Conservation (phyloP, 2,329 filamentous ascomycete species). For the Stagonosporopsis chrysanthemi region DNA sequence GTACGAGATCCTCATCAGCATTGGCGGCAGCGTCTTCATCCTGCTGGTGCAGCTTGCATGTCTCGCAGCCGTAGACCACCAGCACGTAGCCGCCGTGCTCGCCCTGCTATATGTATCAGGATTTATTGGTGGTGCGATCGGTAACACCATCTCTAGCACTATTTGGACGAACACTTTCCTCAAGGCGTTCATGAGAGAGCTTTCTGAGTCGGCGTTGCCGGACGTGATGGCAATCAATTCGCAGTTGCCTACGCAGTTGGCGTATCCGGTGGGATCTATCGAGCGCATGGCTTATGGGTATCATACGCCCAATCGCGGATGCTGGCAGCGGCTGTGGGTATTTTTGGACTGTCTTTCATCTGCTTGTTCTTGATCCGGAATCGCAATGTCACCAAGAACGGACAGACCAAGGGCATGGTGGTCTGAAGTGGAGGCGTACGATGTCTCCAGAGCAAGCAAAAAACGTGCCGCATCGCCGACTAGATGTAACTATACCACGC, state of each 20-base stretch:
- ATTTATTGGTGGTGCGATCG: constrained; percentile 66
- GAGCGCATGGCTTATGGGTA: constrained; percentile 52
- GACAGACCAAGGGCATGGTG: constrained; percentile 12
- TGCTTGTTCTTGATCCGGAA: constrained; percentile 34
- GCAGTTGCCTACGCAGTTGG: constrained; percentile 61
- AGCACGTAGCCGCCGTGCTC: constrained; percentile 67
- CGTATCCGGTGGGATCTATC: constrained; percentile 58
- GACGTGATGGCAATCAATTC: constrained; percentile 56
- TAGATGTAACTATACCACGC: too few species aligned
- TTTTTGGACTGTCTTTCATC: constrained; percentile 33
- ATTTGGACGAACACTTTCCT: constrained; percentile 65
- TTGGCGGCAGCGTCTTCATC: constrained; percentile 63
- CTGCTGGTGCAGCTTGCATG: constrained; percentile 58
- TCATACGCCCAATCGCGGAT: constrained; percentile 19
- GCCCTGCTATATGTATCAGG: constrained; percentile 66
- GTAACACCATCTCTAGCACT: constrained; percentile 65
- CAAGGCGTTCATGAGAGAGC: constrained; percentile 47
- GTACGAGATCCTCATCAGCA: constrained; percentile 24
- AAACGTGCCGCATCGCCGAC: too few species aligned
- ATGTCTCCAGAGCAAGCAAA: too few species aligned
- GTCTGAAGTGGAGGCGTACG: too few species aligned
- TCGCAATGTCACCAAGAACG: constrained; percentile 22
- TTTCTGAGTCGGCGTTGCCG: constrained; percentile 52
- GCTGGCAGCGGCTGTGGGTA: constrained; percentile 25
- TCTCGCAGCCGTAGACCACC: constrained; percentile 57